Percentiles rank a stretch among this genome's conserved stretches.
These are phyloP conservation scores for Penicillium sp. DNA, from an alignment of 2,329 filamentous ascomycete species.

Conservation along the genomic window DNA sequence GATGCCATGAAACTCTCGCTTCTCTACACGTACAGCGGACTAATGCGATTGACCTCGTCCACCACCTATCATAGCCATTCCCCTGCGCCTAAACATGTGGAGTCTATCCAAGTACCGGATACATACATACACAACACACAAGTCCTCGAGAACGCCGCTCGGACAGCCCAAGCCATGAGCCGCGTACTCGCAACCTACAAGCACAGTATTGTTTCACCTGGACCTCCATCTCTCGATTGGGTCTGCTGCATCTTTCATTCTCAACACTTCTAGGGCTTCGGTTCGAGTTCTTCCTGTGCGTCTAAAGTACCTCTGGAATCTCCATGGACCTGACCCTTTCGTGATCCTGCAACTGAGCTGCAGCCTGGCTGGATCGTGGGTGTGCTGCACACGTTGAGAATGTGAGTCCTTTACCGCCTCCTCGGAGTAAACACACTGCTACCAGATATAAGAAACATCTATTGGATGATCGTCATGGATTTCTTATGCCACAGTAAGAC, in stretches of 20 bases:
- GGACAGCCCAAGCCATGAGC: conserved; percentile 6
- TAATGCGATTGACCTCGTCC: not conserved
- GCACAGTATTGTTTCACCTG: not conserved
- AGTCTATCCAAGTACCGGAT: not conserved
- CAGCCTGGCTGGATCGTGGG: not conserved
- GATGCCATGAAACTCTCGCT: conserved; percentile 6
- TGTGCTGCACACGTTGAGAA: not conserved
- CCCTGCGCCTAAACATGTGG: not conserved
- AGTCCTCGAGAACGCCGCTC: conserved; percentile 9
- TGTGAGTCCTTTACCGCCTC: not conserved
- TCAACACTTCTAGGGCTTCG: not conserved
- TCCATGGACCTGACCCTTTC: not conserved
- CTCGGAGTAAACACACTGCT: not conserved
- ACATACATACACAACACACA: not conserved
- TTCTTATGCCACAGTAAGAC: not conserved
- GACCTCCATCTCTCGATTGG: conserved; percentile 1
- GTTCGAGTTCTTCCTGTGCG: not conserved
- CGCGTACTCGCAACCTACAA: conserved; percentile 1
- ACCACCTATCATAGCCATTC: not conserved
- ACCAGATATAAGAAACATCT: not conserved
- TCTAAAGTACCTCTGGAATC: not conserved
- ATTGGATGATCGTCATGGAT: not conserved
- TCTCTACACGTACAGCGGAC: not conserved
- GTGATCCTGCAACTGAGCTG: not conserved
- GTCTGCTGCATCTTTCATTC: conserved; percentile 9